A percentile compares a stretch with the other conserved stretches of the same genome.
These are phyloP conservation scores for Apophysomyces sp. DNA, from an alignment of 371 early-diverging fungal genomes.

Conservation along the genomic window DNA sequence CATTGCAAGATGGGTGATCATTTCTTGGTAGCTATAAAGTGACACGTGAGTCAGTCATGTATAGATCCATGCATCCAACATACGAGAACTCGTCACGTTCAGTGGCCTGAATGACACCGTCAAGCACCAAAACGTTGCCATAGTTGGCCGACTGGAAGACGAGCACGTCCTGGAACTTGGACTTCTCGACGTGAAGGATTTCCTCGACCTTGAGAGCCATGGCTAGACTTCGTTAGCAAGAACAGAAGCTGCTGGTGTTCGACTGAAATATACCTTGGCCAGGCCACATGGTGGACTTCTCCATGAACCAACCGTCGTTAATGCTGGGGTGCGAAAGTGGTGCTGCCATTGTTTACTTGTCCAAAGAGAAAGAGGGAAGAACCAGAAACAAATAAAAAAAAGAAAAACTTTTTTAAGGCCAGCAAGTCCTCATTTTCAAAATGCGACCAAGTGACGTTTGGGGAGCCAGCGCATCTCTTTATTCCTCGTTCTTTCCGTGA, in stretches of 20 bases:
- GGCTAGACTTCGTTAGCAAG: slow-evolving; percentile 46
- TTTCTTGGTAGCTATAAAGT: slow-evolving; percentile 88
- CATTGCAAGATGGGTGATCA: slow-evolving; percentile 96
- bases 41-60: not conserved
- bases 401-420: slow-evolving; percentile 1
- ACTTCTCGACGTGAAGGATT: slow-evolving; percentile 91
- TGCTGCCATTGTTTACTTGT: slow-evolving; percentile 36
- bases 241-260: not conserved
- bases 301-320: slow-evolving; percentile 95
- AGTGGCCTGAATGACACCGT: slow-evolving; percentile 96
- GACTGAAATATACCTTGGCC: slow-evolving; percentile 75
- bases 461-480: too few relatives aligned
- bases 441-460: too few relatives aligned
- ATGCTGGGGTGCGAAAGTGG: slow-evolving; percentile 85
- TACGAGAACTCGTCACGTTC: slow-evolving; percentile 97
- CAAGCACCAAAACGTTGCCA: slow-evolving; percentile 95
- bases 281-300: slow-evolving; percentile 93
- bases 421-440: too few relatives aligned
- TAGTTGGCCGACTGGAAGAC: slow-evolving; percentile 92
- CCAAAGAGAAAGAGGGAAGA: slow-evolving; percentile 4
- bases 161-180: slow-evolving; percentile 94
- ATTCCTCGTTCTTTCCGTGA: not conserved
- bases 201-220: slow-evolving; percentile 93
- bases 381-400: slow-evolving; percentile 3
- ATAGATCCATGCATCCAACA: slow-evolving; percentile 22